These are phyloP conservation scores for Ceratocystis ficicola DNA, from an alignment of 2,329 filamentous ascomycete genomes.

Conservation along the genomic window DNA sequence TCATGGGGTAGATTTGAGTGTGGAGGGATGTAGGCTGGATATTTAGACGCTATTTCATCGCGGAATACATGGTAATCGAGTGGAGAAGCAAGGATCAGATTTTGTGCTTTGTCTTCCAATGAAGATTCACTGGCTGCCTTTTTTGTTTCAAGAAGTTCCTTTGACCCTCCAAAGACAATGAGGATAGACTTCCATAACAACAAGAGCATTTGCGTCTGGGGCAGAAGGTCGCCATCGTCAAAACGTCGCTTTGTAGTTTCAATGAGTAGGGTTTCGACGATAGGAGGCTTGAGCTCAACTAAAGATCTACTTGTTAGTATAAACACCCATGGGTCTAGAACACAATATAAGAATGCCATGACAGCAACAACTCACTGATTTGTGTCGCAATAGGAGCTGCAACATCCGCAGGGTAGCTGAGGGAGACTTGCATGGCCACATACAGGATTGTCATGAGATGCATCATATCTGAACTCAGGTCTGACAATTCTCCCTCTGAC, in stretches of 20 bases:
- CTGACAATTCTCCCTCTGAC: constrained; percentile 29
- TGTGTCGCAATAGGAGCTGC: constrained; percentile 38
- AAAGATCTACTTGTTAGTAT: constrained; percentile 24
- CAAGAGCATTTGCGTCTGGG: constrained; percentile 60
- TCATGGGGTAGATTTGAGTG: constrained; percentile 73
- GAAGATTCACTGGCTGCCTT: constrained; percentile 51
- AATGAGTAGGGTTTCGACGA: constrained; percentile 61
- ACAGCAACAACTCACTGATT: constrained; percentile 36
- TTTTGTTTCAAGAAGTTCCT: constrained; percentile 64
- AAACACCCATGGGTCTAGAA: too few species aligned
- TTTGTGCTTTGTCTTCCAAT: constrained; percentile 51
- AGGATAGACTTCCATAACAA: constrained; percentile 87
- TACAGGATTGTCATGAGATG: constrained; percentile 54
- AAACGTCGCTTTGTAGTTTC: constrained; percentile 57
- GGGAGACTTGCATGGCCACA: constrained; percentile 44
- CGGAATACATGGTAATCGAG: constrained; percentile 93
- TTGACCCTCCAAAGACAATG: constrained; percentile 68
- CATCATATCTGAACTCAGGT: constrained; percentile 47
- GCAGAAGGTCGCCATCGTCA: constrained; percentile 53
- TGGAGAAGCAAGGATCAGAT: constrained; percentile 83
- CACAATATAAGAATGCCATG: background rate
- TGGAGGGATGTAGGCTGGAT: constrained; percentile 89
- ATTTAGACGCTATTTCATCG: constrained; percentile 95
- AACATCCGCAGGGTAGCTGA: constrained; percentile 38
- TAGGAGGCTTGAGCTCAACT: constrained; percentile 50